Evolutionary conservation across 2,329 filamentous ascomycete species (phyloP).

Genomic region (Setomelanomma holmii): DNA sequence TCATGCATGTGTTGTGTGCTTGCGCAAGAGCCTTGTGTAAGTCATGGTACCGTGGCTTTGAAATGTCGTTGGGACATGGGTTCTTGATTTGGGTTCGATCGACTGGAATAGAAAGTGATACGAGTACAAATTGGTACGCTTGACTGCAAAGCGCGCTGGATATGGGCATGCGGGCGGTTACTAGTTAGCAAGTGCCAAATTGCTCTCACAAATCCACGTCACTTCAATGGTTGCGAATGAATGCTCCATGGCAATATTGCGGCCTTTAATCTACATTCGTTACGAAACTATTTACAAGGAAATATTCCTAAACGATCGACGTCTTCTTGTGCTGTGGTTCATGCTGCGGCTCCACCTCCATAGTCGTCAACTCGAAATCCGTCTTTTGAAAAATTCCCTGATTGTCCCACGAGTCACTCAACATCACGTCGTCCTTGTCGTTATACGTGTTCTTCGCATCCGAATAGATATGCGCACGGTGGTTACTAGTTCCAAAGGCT

Average conservation of each 20-base stretch:
- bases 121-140: too few relatives aligned
- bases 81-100: too few relatives aligned
- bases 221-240: not conserved
- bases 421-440: constrained; percentile 16
- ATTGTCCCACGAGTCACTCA: constrained; percentile 29
- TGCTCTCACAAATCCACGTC: too few relatives aligned
- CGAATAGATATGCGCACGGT: constrained; percentile 30
- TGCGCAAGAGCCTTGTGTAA: not conserved
- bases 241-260: not conserved
- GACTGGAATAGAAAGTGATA: too few relatives aligned
- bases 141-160: too few relatives aligned
- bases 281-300: not conserved
- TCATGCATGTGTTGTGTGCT: not conserved
- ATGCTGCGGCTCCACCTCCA: constrained; percentile 17
- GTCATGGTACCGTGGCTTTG: not conserved
- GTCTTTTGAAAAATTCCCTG: constrained; percentile 34
- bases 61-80: too few relatives aligned
- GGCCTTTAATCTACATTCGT: constrained; percentile 1
- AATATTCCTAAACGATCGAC: constrained; percentile 10
- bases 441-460: constrained; percentile 22
- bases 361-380: constrained; percentile 31
- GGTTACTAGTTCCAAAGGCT: constrained; percentile 9
- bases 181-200: too few relatives aligned
- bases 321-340: constrained; percentile 7
- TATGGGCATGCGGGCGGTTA: too few relatives aligned